These are phyloP conservation scores for Lepidopterella palustris DNA, from an alignment of 495 filamentous ascomycete genomes.

Conservation along the genomic window DNA sequence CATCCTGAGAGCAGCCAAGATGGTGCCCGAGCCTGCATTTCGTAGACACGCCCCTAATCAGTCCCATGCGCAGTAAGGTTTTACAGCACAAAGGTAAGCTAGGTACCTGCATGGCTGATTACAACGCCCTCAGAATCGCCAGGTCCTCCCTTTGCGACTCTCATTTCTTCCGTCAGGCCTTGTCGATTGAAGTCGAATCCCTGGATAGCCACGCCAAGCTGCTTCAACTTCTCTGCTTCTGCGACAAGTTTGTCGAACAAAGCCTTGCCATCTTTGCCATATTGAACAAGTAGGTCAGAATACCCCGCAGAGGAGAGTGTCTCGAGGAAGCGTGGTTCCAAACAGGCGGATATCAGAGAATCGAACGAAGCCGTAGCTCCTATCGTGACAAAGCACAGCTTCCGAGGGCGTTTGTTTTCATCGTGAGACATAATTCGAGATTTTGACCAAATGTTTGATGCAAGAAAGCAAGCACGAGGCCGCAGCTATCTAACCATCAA, in stretches of 20 bases:
- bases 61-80: neutral
- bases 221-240: neutral
- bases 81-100: neutral
- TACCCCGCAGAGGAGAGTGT: conserved; percentile 51
- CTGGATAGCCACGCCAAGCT: conserved; percentile 44
- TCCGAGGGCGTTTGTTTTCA: conserved; percentile 23
- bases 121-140: conserved; percentile 53
- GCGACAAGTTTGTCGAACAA: conserved; percentile 37
- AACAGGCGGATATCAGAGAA: conserved; percentile 58
- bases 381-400: conserved; percentile 73
- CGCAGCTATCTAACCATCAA: neutral
- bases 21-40: conserved; percentile 72
- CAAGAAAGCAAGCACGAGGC: neutral
- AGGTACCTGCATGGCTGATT: conserved; percentile 79
- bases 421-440: neutral
- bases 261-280: conserved; percentile 54
- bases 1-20: conserved; percentile 68
- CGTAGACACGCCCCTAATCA: neutral
- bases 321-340: conserved; percentile 53
- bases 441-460: neutral
- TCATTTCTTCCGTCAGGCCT: conserved; percentile 53
- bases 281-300: conserved; percentile 66
- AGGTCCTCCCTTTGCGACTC: conserved; percentile 38
- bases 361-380: conserved; percentile 86
- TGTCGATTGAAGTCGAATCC: conserved; percentile 60